These are phyloP conservation scores for Cladophialophora chaetospira DNA, from an alignment of 2,329 filamentous ascomycete species.

Conservation along the genomic window DNA sequence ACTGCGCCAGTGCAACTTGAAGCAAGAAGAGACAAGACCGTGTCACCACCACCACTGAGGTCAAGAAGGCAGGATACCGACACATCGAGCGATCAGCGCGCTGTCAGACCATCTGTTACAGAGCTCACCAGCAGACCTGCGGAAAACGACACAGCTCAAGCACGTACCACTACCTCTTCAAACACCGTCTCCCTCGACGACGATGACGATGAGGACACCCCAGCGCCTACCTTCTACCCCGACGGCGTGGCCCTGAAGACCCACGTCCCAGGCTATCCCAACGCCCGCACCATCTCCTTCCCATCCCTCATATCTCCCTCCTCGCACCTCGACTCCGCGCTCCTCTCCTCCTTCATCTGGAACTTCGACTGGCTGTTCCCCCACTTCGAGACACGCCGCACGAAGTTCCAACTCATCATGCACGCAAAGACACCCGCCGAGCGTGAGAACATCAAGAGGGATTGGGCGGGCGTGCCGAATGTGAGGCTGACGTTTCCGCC, in stretches of 20 bases:
- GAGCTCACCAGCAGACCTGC: too few species aligned
- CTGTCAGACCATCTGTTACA: too few species aligned
- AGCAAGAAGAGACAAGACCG: background rate
- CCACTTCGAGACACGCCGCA: conserved; percentile 65
- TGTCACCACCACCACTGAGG: background rate
- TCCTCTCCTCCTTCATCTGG: conserved; percentile 87
- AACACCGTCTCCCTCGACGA: background rate
- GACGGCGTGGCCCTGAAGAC: conserved; percentile 77
- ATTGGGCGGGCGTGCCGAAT: conserved; percentile 49
- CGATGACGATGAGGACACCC: background rate
- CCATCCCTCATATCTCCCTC: conserved; percentile 84
- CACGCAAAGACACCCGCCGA: conserved; percentile 56
- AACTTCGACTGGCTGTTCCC: conserved; percentile 76
- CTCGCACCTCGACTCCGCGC: conserved; percentile 71
- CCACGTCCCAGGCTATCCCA: conserved; percentile 65
- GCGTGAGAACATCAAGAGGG: conserved; percentile 41
- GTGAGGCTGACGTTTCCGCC: conserved; percentile 76
- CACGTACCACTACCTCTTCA: background rate
- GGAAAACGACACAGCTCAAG: too few species aligned
- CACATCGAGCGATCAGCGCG: too few species aligned
- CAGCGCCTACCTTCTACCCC: conserved; percentile 45
- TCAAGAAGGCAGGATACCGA: background rate
- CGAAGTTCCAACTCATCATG: conserved; percentile 66
- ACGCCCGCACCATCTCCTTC: conserved; percentile 42
- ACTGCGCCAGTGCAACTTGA: background rate